Conservation (phyloP, 2,329 filamentous ascomycete genomes). For the Ceratocystiopsis brevicomis region DNA sequence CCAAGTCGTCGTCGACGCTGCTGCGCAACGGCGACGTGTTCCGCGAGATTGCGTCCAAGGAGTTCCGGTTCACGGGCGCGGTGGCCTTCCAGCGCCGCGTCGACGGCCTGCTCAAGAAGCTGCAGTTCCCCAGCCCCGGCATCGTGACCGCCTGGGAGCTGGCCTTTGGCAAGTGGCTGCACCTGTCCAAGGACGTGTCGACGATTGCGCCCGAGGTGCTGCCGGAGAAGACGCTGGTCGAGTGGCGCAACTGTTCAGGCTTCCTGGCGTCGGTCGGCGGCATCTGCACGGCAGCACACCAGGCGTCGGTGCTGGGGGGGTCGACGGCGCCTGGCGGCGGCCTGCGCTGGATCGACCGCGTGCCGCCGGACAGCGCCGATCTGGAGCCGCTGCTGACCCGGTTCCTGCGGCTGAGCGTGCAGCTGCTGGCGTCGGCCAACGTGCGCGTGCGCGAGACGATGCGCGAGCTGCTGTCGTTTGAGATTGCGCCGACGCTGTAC, state of each 20-base stretch:
- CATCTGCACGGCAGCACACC: conserved; percentile 41
- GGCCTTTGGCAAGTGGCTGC: conserved; percentile 46
- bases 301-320: conserved; percentile 35
- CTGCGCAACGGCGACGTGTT: conserved; percentile 43
- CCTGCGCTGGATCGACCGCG: conserved; percentile 44
- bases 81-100: conserved; percentile 53
- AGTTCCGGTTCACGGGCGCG: conserved; percentile 47
- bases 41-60: conserved; percentile 40
- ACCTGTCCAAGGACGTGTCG: conserved; percentile 43
- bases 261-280: conserved; percentile 49
- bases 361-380: conserved; percentile 38
- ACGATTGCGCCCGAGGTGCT: conserved; percentile 29
- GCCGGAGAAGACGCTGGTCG: conserved; percentile 36
- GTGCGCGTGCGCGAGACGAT: conserved; percentile 47
- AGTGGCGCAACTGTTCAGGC: conserved; percentile 52
- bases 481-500: conserved; percentile 42
- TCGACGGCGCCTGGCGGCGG: conserved; percentile 28
- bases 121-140: conserved; percentile 44
- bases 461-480: conserved; percentile 45
- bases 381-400: conserved; percentile 35
- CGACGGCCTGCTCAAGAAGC: conserved; percentile 36
- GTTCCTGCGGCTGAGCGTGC: conserved; percentile 44
- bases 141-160: conserved; percentile 49
- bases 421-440: conserved; percentile 44
- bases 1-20: conserved; percentile 31